These are phyloP conservation scores for Acacia acuminata DNA, from an alignment of 306 rosid genomes.

Conservation along the genomic window DNA sequence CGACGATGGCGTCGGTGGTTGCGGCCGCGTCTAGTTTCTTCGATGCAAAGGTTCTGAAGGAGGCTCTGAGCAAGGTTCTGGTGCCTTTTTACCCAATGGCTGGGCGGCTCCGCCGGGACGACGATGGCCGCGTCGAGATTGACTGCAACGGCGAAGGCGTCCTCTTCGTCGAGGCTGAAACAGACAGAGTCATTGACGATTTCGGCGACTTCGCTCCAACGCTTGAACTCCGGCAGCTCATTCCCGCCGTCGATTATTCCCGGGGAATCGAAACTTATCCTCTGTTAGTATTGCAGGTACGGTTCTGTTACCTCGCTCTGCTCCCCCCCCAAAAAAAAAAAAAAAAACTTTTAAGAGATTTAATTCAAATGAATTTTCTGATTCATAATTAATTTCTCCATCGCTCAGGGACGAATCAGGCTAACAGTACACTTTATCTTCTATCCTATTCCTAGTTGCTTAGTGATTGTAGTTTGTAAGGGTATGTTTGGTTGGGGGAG, in stretches of 20 bases:
- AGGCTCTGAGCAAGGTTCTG: background rate
- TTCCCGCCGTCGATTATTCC: background rate
- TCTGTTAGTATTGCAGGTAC: background rate
- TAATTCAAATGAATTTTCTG: background rate
- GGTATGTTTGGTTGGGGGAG: no score
- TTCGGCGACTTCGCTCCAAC: background rate
- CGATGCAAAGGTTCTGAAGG: background rate
- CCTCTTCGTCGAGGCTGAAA: background rate
- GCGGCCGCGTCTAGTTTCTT: background rate
- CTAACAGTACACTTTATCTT: background rate
- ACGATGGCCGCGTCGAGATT: background rate
- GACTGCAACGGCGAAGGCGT: background rate
- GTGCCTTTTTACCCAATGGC: background rate
- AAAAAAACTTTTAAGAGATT: background rate
- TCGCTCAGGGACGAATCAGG: background rate
- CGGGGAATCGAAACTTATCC: background rate
- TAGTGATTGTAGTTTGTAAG: background rate
- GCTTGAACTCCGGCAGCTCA: background rate
- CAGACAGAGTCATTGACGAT: background rate
- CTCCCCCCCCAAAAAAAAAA: accelerated
- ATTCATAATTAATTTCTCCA: no score
- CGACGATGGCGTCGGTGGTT: background rate
- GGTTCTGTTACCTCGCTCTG: background rate
- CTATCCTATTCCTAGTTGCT: background rate
- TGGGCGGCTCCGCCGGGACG: background rate